phyloP scores from a whole-genome alignment of 495 filamentous ascomycete genomes.

The Rostrohypoxylon terebratum region DNA sequence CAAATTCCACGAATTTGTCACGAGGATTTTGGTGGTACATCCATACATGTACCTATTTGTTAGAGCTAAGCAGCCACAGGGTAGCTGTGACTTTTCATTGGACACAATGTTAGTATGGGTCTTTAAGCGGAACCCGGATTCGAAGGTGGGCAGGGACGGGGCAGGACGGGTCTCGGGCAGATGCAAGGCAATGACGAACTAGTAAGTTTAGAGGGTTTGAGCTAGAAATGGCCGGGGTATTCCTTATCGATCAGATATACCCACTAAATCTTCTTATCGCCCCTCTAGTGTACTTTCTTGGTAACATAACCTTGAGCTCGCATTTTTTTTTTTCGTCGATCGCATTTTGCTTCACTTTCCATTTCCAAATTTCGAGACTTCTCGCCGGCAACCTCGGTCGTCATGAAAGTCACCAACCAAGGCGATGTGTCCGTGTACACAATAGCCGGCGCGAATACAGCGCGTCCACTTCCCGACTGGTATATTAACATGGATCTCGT shows the following conservation, averaged over 20 bases:
- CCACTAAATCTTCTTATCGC: slow-evolving; percentile 42
- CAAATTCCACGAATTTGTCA: slow-evolving; percentile 5
- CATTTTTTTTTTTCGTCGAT: slow-evolving; percentile 5
- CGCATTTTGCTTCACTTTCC: neutral
- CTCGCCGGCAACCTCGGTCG: slow-evolving; percentile 9
- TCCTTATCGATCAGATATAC: slow-evolving; percentile 21
- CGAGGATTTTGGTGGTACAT: slow-evolving; percentile 5
- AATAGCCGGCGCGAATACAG: slow-evolving; percentile 90
- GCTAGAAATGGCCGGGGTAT: neutral
- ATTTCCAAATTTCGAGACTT: neutral
- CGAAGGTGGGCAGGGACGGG: slow-evolving; percentile 3
- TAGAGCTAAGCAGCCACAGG: slow-evolving; percentile 15
- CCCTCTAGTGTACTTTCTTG: slow-evolving; percentile 21
- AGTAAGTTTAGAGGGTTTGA: neutral
- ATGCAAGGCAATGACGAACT: slow-evolving; percentile 25
- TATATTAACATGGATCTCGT: slow-evolving; percentile 39
- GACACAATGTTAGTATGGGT: slow-evolving; percentile 3
- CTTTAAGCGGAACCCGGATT: slow-evolving; percentile 23
- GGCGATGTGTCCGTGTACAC: slow-evolving; percentile 95
- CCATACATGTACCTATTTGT: neutral
- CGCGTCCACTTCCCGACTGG: slow-evolving; percentile 93
- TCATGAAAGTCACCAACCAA: slow-evolving; percentile 56
- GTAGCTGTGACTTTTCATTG: slow-evolving; percentile 13
- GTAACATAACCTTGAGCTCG: slow-evolving; percentile 11
- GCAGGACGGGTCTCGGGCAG: neutral